phyloP scores from a whole-genome alignment of 177 flowering plant species.

The Vitis hybrid region DNA sequence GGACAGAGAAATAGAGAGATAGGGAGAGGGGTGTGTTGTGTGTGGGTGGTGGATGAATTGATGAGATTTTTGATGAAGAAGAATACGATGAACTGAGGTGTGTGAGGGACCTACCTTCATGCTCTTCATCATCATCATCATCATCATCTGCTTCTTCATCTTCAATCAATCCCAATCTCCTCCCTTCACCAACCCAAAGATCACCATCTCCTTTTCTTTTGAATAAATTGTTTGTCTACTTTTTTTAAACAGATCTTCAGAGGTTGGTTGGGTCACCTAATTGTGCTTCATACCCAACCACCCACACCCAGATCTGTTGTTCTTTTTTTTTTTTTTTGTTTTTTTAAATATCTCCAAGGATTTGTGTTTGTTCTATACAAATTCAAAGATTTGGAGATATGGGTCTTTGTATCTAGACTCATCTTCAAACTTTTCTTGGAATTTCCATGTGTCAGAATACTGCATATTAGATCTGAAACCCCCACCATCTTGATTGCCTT shows the following conservation, averaged over 20 bases:
- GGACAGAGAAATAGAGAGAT: not conserved
- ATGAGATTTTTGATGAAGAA: conserved; percentile 8
- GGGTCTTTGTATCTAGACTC: conserved; percentile 36
- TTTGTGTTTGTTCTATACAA: not conserved
- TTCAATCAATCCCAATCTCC: conserved; percentile 3
- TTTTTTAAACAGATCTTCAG: not conserved
- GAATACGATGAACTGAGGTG: conserved; percentile 13
- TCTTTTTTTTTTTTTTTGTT: not conserved
- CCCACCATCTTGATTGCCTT: conserved; percentile 6
- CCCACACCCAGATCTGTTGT: conserved; percentile 19
- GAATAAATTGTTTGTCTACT: not conserved
- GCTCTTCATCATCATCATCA: conserved; percentile 9
- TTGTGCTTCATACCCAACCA: conserved; percentile 16
- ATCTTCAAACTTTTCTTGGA: conserved; percentile 5
- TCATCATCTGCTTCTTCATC: conserved; percentile 5
- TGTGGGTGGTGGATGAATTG: conserved; percentile 3
- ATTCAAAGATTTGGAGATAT: conserved; percentile 13
- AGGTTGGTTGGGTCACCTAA: conserved; percentile 17
- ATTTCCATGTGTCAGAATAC: conserved; percentile 22
- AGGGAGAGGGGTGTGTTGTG: conserved; percentile 2
- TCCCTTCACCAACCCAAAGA: not conserved
- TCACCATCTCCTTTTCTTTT: conserved; percentile 1
- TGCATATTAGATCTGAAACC: conserved; percentile 18
- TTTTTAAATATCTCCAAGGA: not conserved
- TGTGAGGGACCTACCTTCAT: conserved; percentile 6